Percentiles rank a stretch among this genome's conserved stretches.
phyloP scores from a whole-genome alignment of 2,329 filamentous ascomycete genomes.

The Anthostomella pinea region DNA sequence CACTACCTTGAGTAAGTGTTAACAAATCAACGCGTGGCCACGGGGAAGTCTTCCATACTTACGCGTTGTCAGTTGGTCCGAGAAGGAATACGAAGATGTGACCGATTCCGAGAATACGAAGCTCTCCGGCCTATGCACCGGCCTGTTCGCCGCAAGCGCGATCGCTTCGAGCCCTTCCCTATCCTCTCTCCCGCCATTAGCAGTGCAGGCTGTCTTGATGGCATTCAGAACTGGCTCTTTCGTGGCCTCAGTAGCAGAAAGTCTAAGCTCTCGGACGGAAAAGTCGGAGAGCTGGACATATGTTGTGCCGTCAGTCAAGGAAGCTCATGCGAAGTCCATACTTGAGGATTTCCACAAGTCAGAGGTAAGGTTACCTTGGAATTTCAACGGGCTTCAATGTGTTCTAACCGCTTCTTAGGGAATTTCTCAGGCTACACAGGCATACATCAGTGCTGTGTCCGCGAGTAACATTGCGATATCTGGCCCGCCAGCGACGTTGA shows the following conservation, averaged over 20 bases:
- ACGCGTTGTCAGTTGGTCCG: constrained; percentile 41
- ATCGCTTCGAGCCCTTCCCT: constrained; percentile 62
- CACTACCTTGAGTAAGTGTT: constrained; percentile 65
- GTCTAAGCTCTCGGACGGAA: constrained; percentile 38
- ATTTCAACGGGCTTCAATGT: background rate
- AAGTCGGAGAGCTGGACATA: constrained; percentile 63
- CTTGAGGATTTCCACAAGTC: constrained; percentile 57
- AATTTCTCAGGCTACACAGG: constrained; percentile 42
- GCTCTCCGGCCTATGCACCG: constrained; percentile 66
- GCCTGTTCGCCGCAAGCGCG: constrained; percentile 66
- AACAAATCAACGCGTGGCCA: background rate
- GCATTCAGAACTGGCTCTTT: constrained; percentile 63
- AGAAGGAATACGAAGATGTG: constrained; percentile 55
- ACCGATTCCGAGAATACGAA: constrained; percentile 48
- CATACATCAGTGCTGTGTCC: constrained; percentile 54
- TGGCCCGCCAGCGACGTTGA: constrained; percentile 50
- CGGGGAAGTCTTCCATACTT: constrained; percentile 17
- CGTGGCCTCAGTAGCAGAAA: constrained; percentile 49
- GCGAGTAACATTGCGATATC: constrained; percentile 50
- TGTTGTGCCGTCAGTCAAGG: constrained; percentile 56
- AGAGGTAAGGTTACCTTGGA: constrained; percentile 39
- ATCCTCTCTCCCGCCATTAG: constrained; percentile 59
- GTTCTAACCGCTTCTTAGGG: constrained; percentile 30
- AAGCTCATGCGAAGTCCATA: constrained; percentile 47
- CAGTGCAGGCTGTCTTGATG: constrained; percentile 61